phyloP scores from a whole-genome alignment of 495 filamentous ascomycete species.

The Penicillium coprophilum region DNA sequence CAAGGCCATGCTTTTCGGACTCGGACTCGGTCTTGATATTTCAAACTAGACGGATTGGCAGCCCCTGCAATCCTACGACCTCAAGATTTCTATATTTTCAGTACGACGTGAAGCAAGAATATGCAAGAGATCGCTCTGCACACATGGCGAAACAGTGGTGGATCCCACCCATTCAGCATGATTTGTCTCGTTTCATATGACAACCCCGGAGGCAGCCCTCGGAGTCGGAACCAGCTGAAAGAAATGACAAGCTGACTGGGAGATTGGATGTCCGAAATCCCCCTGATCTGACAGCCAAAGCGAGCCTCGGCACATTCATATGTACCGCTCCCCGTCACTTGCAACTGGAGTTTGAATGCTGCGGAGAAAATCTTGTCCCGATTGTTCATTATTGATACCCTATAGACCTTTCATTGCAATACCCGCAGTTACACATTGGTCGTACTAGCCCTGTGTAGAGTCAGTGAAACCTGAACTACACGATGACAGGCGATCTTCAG shows the following conservation, averaged over 20 bases:
- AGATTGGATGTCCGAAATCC: conserved; percentile 8
- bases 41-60: neutral
- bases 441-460: conserved; percentile 3
- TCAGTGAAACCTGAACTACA: conserved; percentile 6
- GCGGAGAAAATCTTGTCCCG: conserved; percentile 10
- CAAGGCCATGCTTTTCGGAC: conserved; percentile 13
- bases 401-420: conserved; percentile 10
- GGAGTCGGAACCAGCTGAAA: conserved; percentile 17
- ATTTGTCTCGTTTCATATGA: conserved; percentile 16
- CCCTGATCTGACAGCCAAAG: neutral
- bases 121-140: no score
- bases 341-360: neutral
- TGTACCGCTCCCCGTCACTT: conserved; percentile 11
- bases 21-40: conserved; percentile 26
- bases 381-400: conserved; percentile 8
- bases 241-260: conserved; percentile 4
- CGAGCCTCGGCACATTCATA: conserved; percentile 18
- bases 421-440: conserved; percentile 7
- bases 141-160: conserved; percentile 1
- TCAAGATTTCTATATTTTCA: neutral
- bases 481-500: conserved; percentile 14
- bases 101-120: neutral
- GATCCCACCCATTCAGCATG: neutral
- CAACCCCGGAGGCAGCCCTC: neutral
- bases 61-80: neutral